Conservation (phyloP, 495 filamentous ascomycete species). For the Lentithecium fluviatile region DNA sequence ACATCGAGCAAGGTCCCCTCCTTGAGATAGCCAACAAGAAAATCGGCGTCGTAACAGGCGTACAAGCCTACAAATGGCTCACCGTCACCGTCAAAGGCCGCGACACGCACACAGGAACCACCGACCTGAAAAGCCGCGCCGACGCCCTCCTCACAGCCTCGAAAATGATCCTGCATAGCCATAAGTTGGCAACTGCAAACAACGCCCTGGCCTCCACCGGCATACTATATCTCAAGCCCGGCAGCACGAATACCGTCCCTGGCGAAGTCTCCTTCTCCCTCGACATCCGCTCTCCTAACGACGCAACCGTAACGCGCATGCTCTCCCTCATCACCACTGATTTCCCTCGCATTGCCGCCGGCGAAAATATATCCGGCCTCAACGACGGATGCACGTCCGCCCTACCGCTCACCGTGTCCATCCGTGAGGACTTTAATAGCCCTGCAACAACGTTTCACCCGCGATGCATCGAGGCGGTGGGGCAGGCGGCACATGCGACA, state of each 20-base stretch:
- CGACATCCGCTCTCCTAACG: slow-evolving; percentile 65
- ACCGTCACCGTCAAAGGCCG: slow-evolving; percentile 63
- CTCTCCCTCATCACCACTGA: slow-evolving; percentile 54
- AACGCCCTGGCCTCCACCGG: slow-evolving; percentile 68
- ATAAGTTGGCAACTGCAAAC: slow-evolving; percentile 57
- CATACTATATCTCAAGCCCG: slow-evolving; percentile 64
- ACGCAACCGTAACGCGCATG: slow-evolving; percentile 56
- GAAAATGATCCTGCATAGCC: slow-evolving; percentile 65
- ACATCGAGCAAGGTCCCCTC: slow-evolving; percentile 79
- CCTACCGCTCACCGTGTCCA: slow-evolving; percentile 58
- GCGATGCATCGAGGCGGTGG: slow-evolving; percentile 67
- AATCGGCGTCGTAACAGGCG: slow-evolving; percentile 70
- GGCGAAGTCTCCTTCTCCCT: slow-evolving; percentile 67
- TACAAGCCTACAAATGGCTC: slow-evolving; percentile 70
- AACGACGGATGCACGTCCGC: slow-evolving; percentile 48
- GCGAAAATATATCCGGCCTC: slow-evolving; percentile 48
- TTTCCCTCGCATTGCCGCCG: slow-evolving; percentile 58
- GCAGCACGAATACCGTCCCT: slow-evolving; percentile 74
- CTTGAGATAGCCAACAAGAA: slow-evolving; percentile 61
- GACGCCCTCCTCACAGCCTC: slow-evolving; percentile 69
- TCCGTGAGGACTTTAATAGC: slow-evolving; percentile 62
- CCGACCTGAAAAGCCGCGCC: slow-evolving; percentile 57
- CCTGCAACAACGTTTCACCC: slow-evolving; percentile 67
- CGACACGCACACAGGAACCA: slow-evolving; percentile 76
- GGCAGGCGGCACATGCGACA: slow-evolving; percentile 57